Percentiles rank a stretch among this genome's conserved stretches.
Conservation (phyloP, 805 yeast species). For the Starmerella apicola region DNA sequence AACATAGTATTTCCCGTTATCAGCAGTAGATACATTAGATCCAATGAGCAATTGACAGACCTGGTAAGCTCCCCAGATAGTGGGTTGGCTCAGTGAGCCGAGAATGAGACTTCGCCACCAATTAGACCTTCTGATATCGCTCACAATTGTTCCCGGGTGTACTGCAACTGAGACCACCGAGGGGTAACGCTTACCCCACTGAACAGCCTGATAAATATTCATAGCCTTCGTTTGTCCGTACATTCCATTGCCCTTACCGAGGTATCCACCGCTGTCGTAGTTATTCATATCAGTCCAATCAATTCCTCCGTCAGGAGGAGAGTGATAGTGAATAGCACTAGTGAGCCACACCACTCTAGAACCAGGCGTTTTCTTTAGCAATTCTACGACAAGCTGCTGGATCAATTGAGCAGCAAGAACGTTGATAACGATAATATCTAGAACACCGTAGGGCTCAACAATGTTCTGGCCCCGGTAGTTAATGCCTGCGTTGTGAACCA, state of each 20-base stretch:
- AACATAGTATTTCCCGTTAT: slow-evolving; percentile 30
- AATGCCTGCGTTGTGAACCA: slow-evolving; percentile 30
- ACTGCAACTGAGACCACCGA: slow-evolving; percentile 28
- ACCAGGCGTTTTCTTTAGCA: slow-evolving; percentile 29
- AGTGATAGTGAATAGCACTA: slow-evolving; percentile 30
- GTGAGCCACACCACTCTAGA: slow-evolving; percentile 36
- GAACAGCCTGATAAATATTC: slow-evolving; percentile 29
- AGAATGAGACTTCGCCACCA: slow-evolving; percentile 16
- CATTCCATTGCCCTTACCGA: slow-evolving; percentile 19
- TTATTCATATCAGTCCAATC: slow-evolving; percentile 31
- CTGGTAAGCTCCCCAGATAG: slow-evolving; percentile 35
- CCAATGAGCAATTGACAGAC: slow-evolving; percentile 33
- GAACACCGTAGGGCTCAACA: slow-evolving; percentile 5
- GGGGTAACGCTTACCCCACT: slow-evolving; percentile 28
- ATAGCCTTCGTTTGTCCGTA: slow-evolving; percentile 40
- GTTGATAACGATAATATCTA: slow-evolving; percentile 35
- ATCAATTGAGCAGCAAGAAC: slow-evolving; percentile 36
- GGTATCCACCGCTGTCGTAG: slow-evolving; percentile 15
- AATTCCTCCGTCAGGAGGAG: slow-evolving; percentile 30
- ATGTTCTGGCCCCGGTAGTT: slow-evolving; percentile 17
- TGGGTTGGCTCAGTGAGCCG: slow-evolving; percentile 16
- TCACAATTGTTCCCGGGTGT: slow-evolving; percentile 34
- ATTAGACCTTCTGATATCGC: slow-evolving; percentile 30
- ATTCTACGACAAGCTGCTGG: slow-evolving; percentile 26
- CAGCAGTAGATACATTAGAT: slow-evolving; percentile 26